Base-by-base conservation (phyloP, 257 asterid species). In the Osmanthus fragrans region DNA sequence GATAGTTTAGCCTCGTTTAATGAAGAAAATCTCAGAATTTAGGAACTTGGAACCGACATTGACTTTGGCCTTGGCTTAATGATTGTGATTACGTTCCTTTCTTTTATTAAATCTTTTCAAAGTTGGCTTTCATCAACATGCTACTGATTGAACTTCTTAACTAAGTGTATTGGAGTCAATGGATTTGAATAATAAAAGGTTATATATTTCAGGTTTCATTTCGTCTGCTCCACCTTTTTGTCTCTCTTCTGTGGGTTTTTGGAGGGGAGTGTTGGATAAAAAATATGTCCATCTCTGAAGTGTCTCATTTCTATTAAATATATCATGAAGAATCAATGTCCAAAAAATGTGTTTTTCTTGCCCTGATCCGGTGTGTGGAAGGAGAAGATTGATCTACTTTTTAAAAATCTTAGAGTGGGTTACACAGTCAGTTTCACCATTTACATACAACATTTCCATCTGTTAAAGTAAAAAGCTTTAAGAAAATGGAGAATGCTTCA, bases 31-130 rank as follows among this genome's bases (percentile, higher is more conserved):
- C 5, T 12, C 18, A 12, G 18, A 51, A 25, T 47, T 75, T 11
- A 70, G 7, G 7, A 37, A 45, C 29, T n/a, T 49, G 40, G 60
- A 51, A 16, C 54, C 11, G 25, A 30, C 15, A 18, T 15, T 56
- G 16, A 0, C 25, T 45, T 42, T 12, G 7, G 37, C 64, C 25
- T 21, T 2, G 27, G 23, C 3, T 73, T 80, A n/a, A 27, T 80
- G 23, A 15, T 64, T 40, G 12, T 34, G 77, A 63, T 78, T 40
- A 4, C 72, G 67, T 67, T 51, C 39, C 18, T 71, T 74, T 75
- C 63, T 51, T 51, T 19, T 51, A 51, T 51, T 51, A 51, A 5
- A 47, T 74, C 27, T 12, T 34, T 45, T 58, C 37, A 19, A 40
- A 58, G 60, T 72, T 23, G 25, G 65, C 76, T 74, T 71, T 68